Base-by-base conservation (phyloP, 169 alveolate species). In the Sarcocystis neurona region DNA sequence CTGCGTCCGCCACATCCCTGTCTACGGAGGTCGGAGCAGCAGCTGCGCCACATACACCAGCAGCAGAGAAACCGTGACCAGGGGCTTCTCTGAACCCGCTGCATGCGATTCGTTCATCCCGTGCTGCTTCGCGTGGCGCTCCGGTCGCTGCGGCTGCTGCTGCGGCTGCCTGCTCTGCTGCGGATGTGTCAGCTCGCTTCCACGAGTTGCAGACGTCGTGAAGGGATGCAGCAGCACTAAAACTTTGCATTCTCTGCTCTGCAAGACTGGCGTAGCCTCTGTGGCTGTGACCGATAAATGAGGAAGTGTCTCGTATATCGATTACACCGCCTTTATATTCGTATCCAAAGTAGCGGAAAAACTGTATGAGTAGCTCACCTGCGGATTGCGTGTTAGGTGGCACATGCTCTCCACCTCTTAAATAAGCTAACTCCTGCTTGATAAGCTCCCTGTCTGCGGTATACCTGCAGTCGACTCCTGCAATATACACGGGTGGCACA, bases 381-480 rank as follows among this genome's bases (percentile, higher is more conserved):
- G 37, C 56, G 66, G 79, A 10, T 32, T 56, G 74, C 41, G 47
- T 34, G n/a, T 56, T 41, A 34, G 63, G 48, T 23, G 75, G 60
- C 27, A 53, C 79, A 12, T 85, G 48, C 6, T 0, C 60, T 3
- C 72, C 68, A 32, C 66, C 84, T 30, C 75, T 44, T 4, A 58
- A 72, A 53, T 75, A 30, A 15, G 74, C 93, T 30, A 87, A n/a
- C n/a, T 87, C 93, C 30, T 56, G 72, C 15, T n/a, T 34, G 27
- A 87, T 58, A 39, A 32, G 85, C 68, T 56, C 48, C 10, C 50
- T n/a, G 47, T 89, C 84, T 0, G 85, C 27, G 43, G 89, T 80
- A 84, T 72, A 90, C 68, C 93, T 60, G 66, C 93, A 90, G 68
- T 92, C 94, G 50, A 88, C 91, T 4, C 94, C 94, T 44, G 47